Evolutionary conservation across 129 eudicot genomes (phyloP).

Genomic region (Chrysanthemum lavandulifolium): DNA sequence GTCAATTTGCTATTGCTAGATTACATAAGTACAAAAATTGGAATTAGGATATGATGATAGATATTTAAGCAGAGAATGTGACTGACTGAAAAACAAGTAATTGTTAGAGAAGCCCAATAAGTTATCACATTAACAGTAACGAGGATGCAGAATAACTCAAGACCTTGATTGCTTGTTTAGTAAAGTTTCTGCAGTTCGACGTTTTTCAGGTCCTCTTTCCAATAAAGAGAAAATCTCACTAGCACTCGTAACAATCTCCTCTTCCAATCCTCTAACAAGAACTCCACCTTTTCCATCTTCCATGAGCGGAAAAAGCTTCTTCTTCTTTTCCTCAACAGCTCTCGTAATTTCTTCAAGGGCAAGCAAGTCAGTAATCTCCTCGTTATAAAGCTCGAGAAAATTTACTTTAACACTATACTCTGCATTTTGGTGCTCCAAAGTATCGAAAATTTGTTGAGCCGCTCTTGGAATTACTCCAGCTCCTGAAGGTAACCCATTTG

Average conservation of each 20-base stretch:
- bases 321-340: slow-evolving; percentile 81
- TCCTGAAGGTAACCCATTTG: slow-evolving; percentile 77
- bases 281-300: slow-evolving; percentile 99
- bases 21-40: not conserved
- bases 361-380: slow-evolving; percentile 93
- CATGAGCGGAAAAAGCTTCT: slow-evolving; percentile 84
- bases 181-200: slow-evolving; percentile 94
- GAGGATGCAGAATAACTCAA: slow-evolving; percentile 1
- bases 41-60: not conserved
- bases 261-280: slow-evolving; percentile 95
- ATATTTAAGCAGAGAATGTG: slow-evolving; percentile 58
- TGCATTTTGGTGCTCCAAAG: slow-evolving; percentile 88
- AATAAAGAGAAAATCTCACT: slow-evolving; percentile 90
- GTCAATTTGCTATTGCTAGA: slow-evolving; percentile 94
- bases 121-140: not conserved
- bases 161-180: slow-evolving; percentile 96
- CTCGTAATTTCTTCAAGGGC: slow-evolving; percentile 87
- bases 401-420: slow-evolving; percentile 98
- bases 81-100: slow-evolving; percentile 59
- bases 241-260: slow-evolving; percentile 94
- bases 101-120: slow-evolving; percentile 4
- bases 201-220: slow-evolving; percentile 96
- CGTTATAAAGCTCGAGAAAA: slow-evolving; percentile 90
- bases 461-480: slow-evolving; percentile 99
- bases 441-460: slow-evolving; percentile 86